phyloP scores from a whole-genome alignment of 768 basidiomycete genomes.

The Tricholoma matsutake region DNA sequence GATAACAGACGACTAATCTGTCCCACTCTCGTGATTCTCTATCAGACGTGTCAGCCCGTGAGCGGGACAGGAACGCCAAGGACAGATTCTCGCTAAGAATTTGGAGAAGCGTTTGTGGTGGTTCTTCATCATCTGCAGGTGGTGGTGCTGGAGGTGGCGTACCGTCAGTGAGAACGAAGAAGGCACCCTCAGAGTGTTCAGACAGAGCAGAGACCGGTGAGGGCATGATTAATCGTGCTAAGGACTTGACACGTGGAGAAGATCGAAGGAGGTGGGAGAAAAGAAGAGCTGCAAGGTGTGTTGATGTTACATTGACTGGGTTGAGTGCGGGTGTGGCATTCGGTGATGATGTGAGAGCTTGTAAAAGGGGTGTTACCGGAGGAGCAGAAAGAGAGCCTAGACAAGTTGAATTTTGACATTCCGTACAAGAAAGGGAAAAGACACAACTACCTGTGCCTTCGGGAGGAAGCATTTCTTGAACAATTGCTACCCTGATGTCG shows the following conservation, averaged over 20 bases:
- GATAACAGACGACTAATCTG: conserved; percentile 79
- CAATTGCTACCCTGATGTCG: conserved; percentile 63
- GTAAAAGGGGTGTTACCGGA: conserved; percentile 63
- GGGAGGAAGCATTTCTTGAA: conserved; percentile 69
- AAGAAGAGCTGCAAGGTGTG: conserved; percentile 72
- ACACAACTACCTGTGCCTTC: conserved; percentile 40
- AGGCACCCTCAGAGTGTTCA: conserved; percentile 32
- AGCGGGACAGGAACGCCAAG: conserved; percentile 75
- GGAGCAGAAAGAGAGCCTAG: conserved; percentile 33
- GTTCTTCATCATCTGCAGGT: conserved; percentile 54
- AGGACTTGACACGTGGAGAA: conserved; percentile 58
- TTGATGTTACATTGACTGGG: conserved; percentile 53
- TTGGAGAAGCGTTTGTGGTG: conserved; percentile 72
- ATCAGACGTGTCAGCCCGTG: conserved; percentile 61
- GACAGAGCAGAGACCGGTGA: conserved; percentile 32
- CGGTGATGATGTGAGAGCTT: conserved; percentile 64
- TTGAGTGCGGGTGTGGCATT: conserved; percentile 50
- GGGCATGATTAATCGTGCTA: conserved; percentile 65
- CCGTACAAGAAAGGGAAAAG: neutral
- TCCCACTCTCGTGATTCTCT: conserved; percentile 88
- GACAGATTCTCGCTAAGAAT: conserved; percentile 90
- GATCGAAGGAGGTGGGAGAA: conserved; percentile 77
- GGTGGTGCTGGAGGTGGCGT: conserved; percentile 31
- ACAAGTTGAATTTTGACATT: neutral
- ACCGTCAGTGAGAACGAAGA: conserved; percentile 80